These are phyloP conservation scores for Aspergillus conjunctus DNA, from an alignment of 495 filamentous ascomycete genomes.

Conservation along the genomic window DNA sequence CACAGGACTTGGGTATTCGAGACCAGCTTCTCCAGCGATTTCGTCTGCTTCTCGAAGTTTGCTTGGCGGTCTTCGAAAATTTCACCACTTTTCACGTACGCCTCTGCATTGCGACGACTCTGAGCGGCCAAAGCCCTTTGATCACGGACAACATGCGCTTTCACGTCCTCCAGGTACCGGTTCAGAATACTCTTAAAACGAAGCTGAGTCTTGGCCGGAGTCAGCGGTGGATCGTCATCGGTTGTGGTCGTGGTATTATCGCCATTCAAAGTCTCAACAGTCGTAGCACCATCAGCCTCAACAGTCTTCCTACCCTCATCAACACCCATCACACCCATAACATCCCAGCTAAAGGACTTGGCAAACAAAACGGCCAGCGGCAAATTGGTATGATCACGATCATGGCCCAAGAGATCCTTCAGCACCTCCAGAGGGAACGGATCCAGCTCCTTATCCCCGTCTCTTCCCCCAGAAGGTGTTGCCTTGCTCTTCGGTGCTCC, in stretches of 20 bases:
- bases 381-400: conserved; percentile 88
- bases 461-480: conserved; percentile 29
- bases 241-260: conserved; percentile 34
- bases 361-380: conserved; percentile 92
- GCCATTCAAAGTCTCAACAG: conserved; percentile 40
- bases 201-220: conserved; percentile 73
- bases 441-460: conserved; percentile 58
- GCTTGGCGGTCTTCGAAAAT: conserved; percentile 98
- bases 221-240: conserved; percentile 70
- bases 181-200: conserved; percentile 86
- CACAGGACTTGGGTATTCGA: conserved; percentile 89
- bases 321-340: conserved; percentile 73
- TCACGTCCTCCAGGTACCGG: conserved; percentile 93
- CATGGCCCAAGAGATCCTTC: conserved; percentile 92
- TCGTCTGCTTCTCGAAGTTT: conserved; percentile 90
- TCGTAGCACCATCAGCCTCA: conserved; percentile 79
- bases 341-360: conserved; percentile 95
- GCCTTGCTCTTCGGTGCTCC: conserved; percentile 51
- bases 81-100: conserved; percentile 97
- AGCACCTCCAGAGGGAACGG: conserved; percentile 95
- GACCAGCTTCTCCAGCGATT: conserved; percentile 87
- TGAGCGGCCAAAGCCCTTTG: conserved; percentile 83
- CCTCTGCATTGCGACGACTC: conserved; percentile 91
- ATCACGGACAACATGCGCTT: conserved; percentile 81
- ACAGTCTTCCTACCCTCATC: conserved; percentile 81